Evolutionary conservation across 169 alveolate species (phyloP).

Genomic region (Eimeria sp.): DNA sequence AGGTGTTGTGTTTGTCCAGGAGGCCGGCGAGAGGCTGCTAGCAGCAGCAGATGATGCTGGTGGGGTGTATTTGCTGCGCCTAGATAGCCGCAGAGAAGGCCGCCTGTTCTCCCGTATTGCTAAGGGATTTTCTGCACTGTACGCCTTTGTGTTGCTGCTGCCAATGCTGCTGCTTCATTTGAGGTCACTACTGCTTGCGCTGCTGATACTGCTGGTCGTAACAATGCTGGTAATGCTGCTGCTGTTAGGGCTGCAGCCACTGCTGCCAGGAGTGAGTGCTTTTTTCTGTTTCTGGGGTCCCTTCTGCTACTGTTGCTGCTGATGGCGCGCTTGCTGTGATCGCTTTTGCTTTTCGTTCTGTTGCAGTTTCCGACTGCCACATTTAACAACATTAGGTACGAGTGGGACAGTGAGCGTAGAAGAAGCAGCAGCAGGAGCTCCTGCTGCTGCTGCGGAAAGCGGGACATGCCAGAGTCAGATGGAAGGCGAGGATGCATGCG

Average conservation of each 20-base stretch:
- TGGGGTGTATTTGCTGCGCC: constrained; percentile 28
- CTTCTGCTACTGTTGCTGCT: constrained; percentile 23
- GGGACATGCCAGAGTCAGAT: not conserved
- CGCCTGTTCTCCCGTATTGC: not conserved
- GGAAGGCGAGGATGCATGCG: not conserved
- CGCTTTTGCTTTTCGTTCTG: not conserved
- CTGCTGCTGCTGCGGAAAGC: not conserved
- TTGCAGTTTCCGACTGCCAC: constrained; percentile 31
- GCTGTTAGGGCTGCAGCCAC: not conserved
- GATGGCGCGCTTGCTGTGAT: not conserved
- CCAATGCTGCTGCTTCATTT: not conserved
- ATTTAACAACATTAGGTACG: not conserved
- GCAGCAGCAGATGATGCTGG: constrained; percentile 41
- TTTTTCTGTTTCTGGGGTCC: not conserved
- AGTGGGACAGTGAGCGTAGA: not conserved
- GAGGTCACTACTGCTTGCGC: not conserved
- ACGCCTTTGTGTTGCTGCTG: constrained; percentile 5
- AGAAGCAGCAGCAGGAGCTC: constrained; percentile 12
- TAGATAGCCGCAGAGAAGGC: not conserved
- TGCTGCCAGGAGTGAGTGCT: not conserved
- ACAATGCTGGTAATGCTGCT: not conserved
- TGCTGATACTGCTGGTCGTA: not conserved
- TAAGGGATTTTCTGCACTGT: constrained; percentile 26
- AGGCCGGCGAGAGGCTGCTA: constrained; percentile 23
- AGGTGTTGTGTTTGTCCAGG: not conserved